These are phyloP conservation scores for Gautieria morchelliformis DNA, from an alignment of 768 basidiomycete genomes.

Conservation along the genomic window DNA sequence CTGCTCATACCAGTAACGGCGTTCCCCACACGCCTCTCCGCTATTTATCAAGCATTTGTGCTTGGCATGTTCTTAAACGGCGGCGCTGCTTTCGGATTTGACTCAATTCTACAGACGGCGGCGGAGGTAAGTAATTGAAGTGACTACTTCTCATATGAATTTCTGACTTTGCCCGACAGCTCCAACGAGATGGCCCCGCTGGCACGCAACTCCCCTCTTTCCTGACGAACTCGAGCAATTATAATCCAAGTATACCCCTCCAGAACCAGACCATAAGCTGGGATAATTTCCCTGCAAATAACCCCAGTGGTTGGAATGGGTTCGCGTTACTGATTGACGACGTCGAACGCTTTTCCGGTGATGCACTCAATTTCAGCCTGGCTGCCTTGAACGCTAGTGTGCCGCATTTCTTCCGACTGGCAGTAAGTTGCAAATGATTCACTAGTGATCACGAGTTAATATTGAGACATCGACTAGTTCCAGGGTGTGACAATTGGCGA, in stretches of 20 bases:
- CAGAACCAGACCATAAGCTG: slow-evolving; percentile 48
- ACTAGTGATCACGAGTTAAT: neutral
- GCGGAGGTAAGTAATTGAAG: slow-evolving; percentile 40
- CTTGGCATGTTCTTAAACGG: slow-evolving; percentile 79
- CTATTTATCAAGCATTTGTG: slow-evolving; percentile 72
- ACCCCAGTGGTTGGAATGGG: slow-evolving; percentile 54
- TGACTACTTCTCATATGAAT: neutral
- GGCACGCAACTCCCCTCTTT: slow-evolving; percentile 65
- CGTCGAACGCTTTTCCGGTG: slow-evolving; percentile 69
- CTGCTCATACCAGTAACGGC: slow-evolving; percentile 67
- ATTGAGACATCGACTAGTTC: slow-evolving; percentile 15
- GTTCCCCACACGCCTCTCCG: slow-evolving; percentile 72
- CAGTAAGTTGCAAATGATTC: slow-evolving; percentile 38
- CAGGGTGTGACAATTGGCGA: slow-evolving; percentile 39
- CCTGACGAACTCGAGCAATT: slow-evolving; percentile 65
- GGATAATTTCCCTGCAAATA: slow-evolving; percentile 32
- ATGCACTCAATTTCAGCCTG: slow-evolving; percentile 63
- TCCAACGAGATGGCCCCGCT: slow-evolving; percentile 60
- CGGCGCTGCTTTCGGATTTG: slow-evolving; percentile 71
- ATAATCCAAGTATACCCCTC: slow-evolving; percentile 44
- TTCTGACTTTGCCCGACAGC: slow-evolving; percentile 28
- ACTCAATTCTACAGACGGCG: slow-evolving; percentile 67
- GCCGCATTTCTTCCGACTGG: slow-evolving; percentile 73
- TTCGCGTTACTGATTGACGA: slow-evolving; percentile 80
- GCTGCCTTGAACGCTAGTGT: slow-evolving; percentile 46